Conservation (phyloP, 345 rosid genomes). For the Syzygium aromaticum region DNA sequence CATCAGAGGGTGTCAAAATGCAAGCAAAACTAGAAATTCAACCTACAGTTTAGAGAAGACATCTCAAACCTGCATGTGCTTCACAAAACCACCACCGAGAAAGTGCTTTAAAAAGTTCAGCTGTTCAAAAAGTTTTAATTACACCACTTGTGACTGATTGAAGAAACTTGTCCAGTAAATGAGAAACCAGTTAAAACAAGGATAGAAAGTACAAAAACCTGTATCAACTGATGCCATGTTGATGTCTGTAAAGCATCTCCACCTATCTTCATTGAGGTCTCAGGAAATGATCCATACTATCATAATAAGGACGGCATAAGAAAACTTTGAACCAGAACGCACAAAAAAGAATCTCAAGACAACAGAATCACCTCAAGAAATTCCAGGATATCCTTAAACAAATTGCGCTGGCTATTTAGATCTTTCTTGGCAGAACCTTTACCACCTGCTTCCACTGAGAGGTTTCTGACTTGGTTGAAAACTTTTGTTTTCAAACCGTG, state of each 20-base stretch:
- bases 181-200: neutral
- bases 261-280: slow-evolving; percentile 58
- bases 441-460: slow-evolving; percentile 86
- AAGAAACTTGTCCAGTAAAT: neutral
- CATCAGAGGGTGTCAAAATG: neutral
- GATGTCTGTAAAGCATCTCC: slow-evolving; percentile 54
- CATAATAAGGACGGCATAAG: neutral
- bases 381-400: slow-evolving; percentile 75
- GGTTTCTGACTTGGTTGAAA: slow-evolving; percentile 59
- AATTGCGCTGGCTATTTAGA: slow-evolving; percentile 74
- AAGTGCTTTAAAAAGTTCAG: slow-evolving; percentile 74
- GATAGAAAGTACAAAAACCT: slow-evolving; percentile 24
- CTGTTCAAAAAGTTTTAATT: slow-evolving; percentile 23
- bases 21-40: neutral
- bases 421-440: slow-evolving; percentile 92
- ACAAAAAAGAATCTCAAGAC: neutral
- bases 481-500: slow-evolving; percentile 65
- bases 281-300: slow-evolving; percentile 62
- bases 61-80: slow-evolving; percentile 83
- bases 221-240: slow-evolving; percentile 69
- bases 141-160: neutral
- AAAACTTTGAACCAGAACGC: neutral
- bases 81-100: slow-evolving; percentile 87
- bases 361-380: slow-evolving; percentile 52
- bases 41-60: neutral